Conservation (phyloP, 2,329 filamentous ascomycete genomes). For the Alternaria burnsii region DNA sequence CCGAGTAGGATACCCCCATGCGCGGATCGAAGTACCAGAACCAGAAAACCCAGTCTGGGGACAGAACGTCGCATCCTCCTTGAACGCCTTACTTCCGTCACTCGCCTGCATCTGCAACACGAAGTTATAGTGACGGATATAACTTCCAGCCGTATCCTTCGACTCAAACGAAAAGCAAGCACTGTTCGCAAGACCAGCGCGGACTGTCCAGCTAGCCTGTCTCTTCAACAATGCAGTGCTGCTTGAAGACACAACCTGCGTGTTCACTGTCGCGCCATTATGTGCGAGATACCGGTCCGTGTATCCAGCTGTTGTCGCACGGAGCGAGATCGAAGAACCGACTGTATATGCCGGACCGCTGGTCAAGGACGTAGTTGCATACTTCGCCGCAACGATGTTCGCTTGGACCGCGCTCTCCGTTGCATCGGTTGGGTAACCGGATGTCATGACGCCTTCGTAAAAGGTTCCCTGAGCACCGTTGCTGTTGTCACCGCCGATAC, state of each 20-base stretch:
- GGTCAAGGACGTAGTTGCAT: constrained; percentile 59
- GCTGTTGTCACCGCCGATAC: constrained; percentile 75
- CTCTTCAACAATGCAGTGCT: constrained; percentile 61
- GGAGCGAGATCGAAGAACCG: constrained; percentile 63
- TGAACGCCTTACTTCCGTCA: constrained; percentile 65
- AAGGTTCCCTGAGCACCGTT: constrained; percentile 68
- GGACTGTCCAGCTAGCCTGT: constrained; percentile 67
- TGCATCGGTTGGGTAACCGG: constrained; percentile 67
- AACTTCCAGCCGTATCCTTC: constrained; percentile 65
- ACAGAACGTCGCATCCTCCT: constrained; percentile 71
- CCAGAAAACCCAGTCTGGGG: constrained; percentile 62
- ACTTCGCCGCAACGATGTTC: constrained; percentile 67
- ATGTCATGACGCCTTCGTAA: constrained; percentile 72
- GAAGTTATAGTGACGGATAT: constrained; percentile 65
- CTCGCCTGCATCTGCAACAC: constrained; percentile 59
- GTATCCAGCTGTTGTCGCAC: constrained; percentile 64
- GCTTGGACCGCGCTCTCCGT: constrained; percentile 67
- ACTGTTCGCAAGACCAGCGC: constrained; percentile 64
- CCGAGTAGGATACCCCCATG: constrained; percentile 69
- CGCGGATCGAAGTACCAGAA: constrained; percentile 61
- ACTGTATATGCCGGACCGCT: constrained; percentile 60
- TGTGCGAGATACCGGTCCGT: constrained; percentile 65
- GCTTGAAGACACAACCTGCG: constrained; percentile 63
- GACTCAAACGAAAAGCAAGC: constrained; percentile 70
- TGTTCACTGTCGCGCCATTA: constrained; percentile 60